phyloP scores from a whole-genome alignment of 768 basidiomycete species.

The Antrodiella citrinella region DNA sequence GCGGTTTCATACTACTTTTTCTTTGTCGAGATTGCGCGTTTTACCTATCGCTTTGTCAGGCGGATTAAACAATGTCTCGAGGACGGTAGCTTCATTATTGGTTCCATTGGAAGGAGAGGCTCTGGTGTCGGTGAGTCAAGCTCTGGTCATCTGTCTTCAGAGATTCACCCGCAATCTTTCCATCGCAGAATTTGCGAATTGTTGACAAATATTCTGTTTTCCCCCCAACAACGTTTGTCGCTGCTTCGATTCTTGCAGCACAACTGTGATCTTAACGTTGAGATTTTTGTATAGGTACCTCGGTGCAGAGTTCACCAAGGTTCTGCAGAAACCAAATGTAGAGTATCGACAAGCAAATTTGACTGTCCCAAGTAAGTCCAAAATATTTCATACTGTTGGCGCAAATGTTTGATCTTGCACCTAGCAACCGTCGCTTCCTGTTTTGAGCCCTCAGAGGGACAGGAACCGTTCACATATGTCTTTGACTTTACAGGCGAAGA shows the following conservation, averaged over 20 bases:
- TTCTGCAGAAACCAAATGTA: conserved; percentile 59
- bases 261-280: conserved; percentile 4
- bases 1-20: conserved; percentile 17
- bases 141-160: conserved; percentile 6
- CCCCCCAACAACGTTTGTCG: conserved; percentile 65
- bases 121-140: conserved; percentile 56
- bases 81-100: conserved; percentile 59
- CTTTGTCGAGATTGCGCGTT: conserved; percentile 2
- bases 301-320: conserved; percentile 63
- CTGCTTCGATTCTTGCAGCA: conserved; percentile 15
- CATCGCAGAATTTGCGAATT: conserved; percentile 53
- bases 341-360: conserved; percentile 82
- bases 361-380: conserved; percentile 54
- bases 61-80: conserved; percentile 73
- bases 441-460: conserved; percentile 67
- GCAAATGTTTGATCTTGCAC: conserved; percentile 2
- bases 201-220: conserved; percentile 68
- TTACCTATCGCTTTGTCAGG: conserved; percentile 33
- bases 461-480: conserved; percentile 66
- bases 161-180: conserved; percentile 10
- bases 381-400: no score
- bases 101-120: conserved; percentile 61
- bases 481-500: conserved; percentile 85
- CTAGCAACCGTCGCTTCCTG: conserved; percentile 58
- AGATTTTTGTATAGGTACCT: conserved; percentile 47